Evolutionary conservation across 1,284 basidiomycete species (phyloP).

Genomic region (Ganoderma sp.): DNA sequence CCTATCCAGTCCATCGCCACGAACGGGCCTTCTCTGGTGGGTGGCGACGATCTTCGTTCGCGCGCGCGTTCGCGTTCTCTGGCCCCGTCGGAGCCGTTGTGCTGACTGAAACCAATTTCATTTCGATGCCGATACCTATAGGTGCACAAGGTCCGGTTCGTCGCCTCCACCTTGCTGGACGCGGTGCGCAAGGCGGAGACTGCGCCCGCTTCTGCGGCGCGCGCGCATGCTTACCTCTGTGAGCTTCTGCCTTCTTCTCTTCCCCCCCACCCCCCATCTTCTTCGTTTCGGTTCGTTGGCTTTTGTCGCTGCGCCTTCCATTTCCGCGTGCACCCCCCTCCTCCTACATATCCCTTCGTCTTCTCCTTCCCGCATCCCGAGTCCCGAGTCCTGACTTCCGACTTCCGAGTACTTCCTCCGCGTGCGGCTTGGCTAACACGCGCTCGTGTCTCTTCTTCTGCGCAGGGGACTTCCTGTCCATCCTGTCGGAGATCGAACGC

Average conservation of each 20-base stretch:
- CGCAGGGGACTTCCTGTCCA: constrained; percentile 87
- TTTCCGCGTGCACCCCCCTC: background rate
- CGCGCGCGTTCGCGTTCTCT: constrained; percentile 10
- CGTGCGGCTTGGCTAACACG: constrained; percentile 9
- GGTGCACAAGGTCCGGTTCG: constrained; percentile 90
- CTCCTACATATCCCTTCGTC: background rate
- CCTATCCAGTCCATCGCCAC: constrained; percentile 91
- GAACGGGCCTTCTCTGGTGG: constrained; percentile 80
- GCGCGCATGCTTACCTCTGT: constrained; percentile 83
- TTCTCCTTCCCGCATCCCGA: constrained; percentile 3
- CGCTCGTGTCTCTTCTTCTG: constrained; percentile 5
- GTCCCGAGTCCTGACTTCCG: constrained; percentile 5
- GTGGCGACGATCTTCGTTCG: constrained; percentile 30
- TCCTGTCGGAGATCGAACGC: constrained; percentile 85
- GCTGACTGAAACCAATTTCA: background rate
- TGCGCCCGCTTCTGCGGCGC: constrained; percentile 73
- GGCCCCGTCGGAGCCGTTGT: constrained; percentile 7
- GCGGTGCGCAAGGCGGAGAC: constrained; percentile 83
- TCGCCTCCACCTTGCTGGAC: constrained; percentile 86
- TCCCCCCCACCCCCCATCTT: constrained; percentile 1
- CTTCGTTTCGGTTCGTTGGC: background rate
- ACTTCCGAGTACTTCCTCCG: constrained; percentile 4
- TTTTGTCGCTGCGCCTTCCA: constrained; percentile 8
- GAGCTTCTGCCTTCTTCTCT: constrained; percentile 39
- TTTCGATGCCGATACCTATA: too few relatives aligned